Conservation (phyloP, 257 asterid genomes). For the Ophiorrhiza pumila region DNA sequence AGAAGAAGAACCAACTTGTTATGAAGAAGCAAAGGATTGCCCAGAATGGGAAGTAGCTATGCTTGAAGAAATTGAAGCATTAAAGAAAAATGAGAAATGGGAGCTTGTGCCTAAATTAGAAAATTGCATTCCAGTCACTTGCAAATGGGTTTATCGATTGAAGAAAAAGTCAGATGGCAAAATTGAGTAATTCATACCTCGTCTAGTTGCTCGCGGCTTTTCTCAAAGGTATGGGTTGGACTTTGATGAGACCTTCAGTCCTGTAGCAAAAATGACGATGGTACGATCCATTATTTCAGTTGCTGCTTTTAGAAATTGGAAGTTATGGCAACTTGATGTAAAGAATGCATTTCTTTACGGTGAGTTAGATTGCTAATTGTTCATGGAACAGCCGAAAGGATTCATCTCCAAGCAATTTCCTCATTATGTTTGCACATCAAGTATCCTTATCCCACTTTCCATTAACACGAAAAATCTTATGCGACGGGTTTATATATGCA, state of each 20-base stretch:
- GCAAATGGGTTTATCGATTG: constrained; percentile 20
- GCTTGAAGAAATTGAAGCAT: constrained; percentile 14
- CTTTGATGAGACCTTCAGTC: constrained; percentile 19
- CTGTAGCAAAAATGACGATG: constrained; percentile 7
- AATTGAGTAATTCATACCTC: neutral
- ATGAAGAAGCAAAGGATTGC: constrained; percentile 12
- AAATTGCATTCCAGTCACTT: constrained; percentile 2
- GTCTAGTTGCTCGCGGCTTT: constrained; percentile 12
- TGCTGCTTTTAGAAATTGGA: constrained; percentile 2
- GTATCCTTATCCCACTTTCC: too few species aligned
- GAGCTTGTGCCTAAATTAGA: neutral
- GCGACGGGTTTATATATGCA: too few species aligned
- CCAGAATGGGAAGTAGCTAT: constrained; percentile 8
- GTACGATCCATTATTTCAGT: neutral
- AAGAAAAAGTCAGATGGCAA: neutral
- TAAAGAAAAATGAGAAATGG: constrained; percentile 12
- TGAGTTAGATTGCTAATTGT: constrained; percentile 13
- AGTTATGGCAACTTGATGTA: constrained; percentile 15
- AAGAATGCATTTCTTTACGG: too few species aligned
- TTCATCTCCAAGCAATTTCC: neutral
- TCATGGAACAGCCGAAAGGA: neutral
- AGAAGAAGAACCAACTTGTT: constrained; percentile 12
- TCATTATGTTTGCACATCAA: constrained; percentile 4
- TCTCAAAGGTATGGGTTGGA: constrained; percentile 17
- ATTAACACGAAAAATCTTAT: too few species aligned